A percentile compares a stretch with the other conserved stretches of the same genome.
phyloP scores from a whole-genome alignment of 495 filamentous ascomycete species.

The Hyphodiscus hymeniophilus region DNA sequence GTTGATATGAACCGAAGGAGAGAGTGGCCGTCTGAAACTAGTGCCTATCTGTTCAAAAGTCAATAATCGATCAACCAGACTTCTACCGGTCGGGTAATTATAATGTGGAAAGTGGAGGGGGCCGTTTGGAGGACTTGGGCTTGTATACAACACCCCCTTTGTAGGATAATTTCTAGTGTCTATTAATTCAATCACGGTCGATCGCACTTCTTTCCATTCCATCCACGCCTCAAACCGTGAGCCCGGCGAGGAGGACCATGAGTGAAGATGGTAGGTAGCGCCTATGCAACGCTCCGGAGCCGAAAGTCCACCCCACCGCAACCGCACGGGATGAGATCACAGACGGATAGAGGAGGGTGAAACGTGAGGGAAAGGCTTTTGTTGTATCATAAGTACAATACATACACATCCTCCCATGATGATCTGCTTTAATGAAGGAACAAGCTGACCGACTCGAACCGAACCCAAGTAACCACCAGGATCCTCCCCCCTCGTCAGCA shows the following conservation, averaged over 20 bases:
- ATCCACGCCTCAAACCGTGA: too few species aligned
- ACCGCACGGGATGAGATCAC: too few species aligned
- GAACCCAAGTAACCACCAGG: not conserved
- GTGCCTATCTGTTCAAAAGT: too few species aligned
- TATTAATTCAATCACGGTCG: constrained; percentile 15
- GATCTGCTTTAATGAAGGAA: too few species aligned
- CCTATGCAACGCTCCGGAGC: too few species aligned
- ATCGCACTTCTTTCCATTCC: not conserved
- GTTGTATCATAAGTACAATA: not conserved
- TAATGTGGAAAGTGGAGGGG: constrained; percentile 4
- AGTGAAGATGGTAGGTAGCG: too few species aligned
- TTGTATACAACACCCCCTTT: constrained; percentile 4
- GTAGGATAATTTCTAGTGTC: constrained; percentile 20
- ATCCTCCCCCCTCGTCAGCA: not conserved
- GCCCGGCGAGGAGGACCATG: too few species aligned
- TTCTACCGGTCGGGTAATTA: too few species aligned
- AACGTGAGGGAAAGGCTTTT: not conserved
- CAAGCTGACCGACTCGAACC: too few species aligned
- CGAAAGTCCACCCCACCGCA: too few species aligned
- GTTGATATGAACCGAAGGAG: not conserved
- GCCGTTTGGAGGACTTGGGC: not conserved
- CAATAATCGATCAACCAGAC: too few species aligned
- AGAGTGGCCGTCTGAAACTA: constrained; percentile 13
- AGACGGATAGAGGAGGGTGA: too few species aligned
- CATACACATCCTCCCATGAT: not conserved